Evolutionary conservation across 2,329 filamentous ascomycete genomes (phyloP).

Genomic region (Botrytis deweyae): DNA sequence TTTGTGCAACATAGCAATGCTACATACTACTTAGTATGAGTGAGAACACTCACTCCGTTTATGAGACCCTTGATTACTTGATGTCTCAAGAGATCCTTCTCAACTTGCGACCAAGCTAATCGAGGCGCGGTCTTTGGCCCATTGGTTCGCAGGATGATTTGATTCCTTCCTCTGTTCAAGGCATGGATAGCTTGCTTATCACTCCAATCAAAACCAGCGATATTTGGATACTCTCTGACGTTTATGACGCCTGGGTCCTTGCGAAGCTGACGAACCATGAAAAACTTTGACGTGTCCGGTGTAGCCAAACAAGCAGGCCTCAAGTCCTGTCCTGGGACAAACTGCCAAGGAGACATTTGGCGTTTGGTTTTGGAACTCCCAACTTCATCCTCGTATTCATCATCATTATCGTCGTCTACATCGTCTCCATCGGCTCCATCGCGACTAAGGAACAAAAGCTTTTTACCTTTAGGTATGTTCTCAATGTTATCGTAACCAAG

Average conservation of each 20-base stretch:
- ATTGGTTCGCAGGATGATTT: constrained; percentile 13
- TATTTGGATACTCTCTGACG: constrained; percentile 19
- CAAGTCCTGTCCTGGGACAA: constrained; percentile 20
- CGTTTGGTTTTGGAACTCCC: not conserved
- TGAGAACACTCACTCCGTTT: not conserved
- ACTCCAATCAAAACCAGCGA: constrained; percentile 23
- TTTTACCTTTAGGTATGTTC: not conserved
- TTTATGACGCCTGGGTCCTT: constrained; percentile 3
- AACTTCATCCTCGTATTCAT: not conserved
- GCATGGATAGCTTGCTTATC: not conserved
- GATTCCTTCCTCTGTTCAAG: constrained; percentile 21
- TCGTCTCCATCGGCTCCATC: not conserved
- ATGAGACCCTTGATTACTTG: constrained; percentile 2
- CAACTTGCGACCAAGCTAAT: constrained; percentile 18
- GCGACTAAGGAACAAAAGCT: not conserved
- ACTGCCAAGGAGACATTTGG: constrained; percentile 19
- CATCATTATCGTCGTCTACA: not conserved
- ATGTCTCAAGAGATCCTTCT: constrained; percentile 18
- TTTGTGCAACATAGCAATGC: not conserved
- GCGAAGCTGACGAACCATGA: constrained; percentile 19
- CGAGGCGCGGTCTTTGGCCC: not conserved
- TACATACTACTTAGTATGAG: no score
- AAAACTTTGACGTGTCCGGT: constrained; percentile 25
- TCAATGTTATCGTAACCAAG: constrained; percentile 3
- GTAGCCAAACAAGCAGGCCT: not conserved